phyloP scores from a whole-genome alignment of 2,329 filamentous ascomycete genomes.

The Cladophialophora yegresii region DNA sequence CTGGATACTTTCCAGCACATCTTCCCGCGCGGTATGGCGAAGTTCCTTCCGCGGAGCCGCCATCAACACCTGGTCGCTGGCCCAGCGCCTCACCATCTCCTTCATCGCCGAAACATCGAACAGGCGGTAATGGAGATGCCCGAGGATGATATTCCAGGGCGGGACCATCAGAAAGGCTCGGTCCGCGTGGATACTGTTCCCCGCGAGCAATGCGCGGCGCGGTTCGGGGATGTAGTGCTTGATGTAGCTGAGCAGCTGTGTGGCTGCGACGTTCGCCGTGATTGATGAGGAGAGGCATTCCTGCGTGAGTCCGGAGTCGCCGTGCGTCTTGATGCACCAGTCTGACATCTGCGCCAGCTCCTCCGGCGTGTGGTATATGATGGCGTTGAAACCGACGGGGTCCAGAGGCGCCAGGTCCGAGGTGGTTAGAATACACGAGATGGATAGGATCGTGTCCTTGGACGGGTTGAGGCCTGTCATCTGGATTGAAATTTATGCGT shows the following conservation, averaged over 20 bases:
- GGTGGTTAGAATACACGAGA: slow-evolving; percentile 89
- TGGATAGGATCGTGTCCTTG: slow-evolving; percentile 82
- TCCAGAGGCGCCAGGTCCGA: slow-evolving; percentile 75
- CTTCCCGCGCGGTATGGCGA: slow-evolving; percentile 78
- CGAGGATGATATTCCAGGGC: slow-evolving; percentile 72
- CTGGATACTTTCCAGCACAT: slow-evolving; percentile 92
- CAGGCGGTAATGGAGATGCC: slow-evolving; percentile 84
- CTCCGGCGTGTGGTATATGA: slow-evolving; percentile 71
- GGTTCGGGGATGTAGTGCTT: slow-evolving; percentile 67
- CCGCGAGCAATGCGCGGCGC: slow-evolving; percentile 73
- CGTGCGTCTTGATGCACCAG: slow-evolving; percentile 85
- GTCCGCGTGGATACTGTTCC: slow-evolving; percentile 92
- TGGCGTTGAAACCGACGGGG: slow-evolving; percentile 72
- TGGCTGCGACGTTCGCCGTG: slow-evolving; percentile 70
- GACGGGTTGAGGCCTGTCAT: slow-evolving; percentile 87
- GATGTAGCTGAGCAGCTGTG: slow-evolving; percentile 75
- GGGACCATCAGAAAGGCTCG: slow-evolving; percentile 72
- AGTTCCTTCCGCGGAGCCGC: slow-evolving; percentile 71
- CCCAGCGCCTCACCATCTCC: slow-evolving; percentile 85
- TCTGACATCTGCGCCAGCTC: slow-evolving; percentile 78
- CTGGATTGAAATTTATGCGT: slow-evolving; percentile 49
- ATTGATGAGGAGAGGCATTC: slow-evolving; percentile 72
- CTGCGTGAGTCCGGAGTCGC: slow-evolving; percentile 74
- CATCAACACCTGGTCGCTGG: slow-evolving; percentile 59
- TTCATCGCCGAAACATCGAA: slow-evolving; percentile 91